These are phyloP conservation scores for Blattamonas nauphoetae DNA, from an alignment of 78 protist species.

Conservation along the genomic window DNA sequence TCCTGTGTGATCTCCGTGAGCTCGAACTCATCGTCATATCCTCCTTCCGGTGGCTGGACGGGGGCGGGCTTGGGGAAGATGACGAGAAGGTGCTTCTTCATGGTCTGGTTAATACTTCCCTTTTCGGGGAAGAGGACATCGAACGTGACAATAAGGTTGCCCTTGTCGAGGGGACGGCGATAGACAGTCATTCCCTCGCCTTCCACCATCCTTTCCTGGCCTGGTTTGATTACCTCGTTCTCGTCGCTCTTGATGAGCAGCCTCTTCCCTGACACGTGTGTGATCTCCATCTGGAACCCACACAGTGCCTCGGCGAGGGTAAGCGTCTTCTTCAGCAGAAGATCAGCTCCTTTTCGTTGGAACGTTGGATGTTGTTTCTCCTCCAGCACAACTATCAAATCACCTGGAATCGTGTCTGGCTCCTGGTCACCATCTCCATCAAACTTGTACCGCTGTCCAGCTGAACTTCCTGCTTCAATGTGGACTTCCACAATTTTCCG, in stretches of 20 bases:
- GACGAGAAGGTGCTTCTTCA: background rate
- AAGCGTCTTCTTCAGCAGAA: constrained; percentile 54
- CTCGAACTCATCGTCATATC: background rate
- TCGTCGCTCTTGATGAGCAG: constrained; percentile 48
- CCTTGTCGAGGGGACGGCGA: constrained; percentile 68
- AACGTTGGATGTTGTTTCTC: constrained; percentile 75
- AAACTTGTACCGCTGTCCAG: constrained; percentile 71
- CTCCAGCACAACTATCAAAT: constrained; percentile 71
- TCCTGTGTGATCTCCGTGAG: background rate
- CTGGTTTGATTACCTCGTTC: constrained; percentile 64
- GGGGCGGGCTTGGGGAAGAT: background rate
- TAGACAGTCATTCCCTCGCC: constrained; percentile 90
- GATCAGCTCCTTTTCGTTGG: constrained; percentile 71
- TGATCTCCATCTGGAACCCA: constrained; percentile 66
- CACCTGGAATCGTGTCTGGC: constrained; percentile 81
- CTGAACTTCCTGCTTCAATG: constrained; percentile 80
- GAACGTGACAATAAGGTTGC: constrained; percentile 60
- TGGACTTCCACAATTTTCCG: constrained; percentile 65
- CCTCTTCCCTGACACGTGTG: constrained; percentile 74
- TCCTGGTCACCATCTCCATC: constrained; percentile 82
- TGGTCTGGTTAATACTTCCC: background rate
- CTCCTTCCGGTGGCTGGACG: background rate
- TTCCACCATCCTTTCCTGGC: constrained; percentile 54
- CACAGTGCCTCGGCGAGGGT: constrained; percentile 71
- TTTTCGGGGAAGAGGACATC: constrained; percentile 64